Conservation (phyloP, 306 rosid species). For the Corylus heterophylla region DNA sequence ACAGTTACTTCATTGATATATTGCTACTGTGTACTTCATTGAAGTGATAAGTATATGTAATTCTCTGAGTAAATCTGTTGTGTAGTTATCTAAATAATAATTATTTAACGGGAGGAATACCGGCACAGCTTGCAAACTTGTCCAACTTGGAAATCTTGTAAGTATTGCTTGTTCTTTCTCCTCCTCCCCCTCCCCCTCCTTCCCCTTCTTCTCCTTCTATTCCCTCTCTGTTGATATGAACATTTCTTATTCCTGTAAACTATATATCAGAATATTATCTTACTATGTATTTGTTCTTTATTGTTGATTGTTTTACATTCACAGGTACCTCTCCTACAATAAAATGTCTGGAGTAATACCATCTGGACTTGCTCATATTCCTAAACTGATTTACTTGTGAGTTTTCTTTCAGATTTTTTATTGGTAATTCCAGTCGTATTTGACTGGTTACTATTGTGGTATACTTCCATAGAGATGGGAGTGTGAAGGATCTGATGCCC, state of each 20-base stretch:
- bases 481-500: background rate
- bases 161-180: constrained; percentile 27
- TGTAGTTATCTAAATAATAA: constrained; percentile 86
- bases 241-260: background rate
- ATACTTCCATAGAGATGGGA: background rate
- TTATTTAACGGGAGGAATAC: constrained; percentile 93
- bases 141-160: constrained; percentile 92
- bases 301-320: constrained; percentile 27
- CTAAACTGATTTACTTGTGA: constrained; percentile 85
- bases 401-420: constrained; percentile 38
- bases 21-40: constrained; percentile 6
- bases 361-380: constrained; percentile 76
- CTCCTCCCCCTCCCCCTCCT: background rate
- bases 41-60: constrained; percentile 1
- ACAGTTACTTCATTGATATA: background rate
- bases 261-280: background rate
- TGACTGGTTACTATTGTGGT: constrained; percentile 12
- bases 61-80: constrained; percentile 21
- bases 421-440: constrained; percentile 21
- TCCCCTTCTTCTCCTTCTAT: background rate
- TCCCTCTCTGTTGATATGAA: background rate
- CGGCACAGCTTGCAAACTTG: constrained; percentile 93
- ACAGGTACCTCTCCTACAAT: constrained; percentile 90
- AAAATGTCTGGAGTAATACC: constrained; percentile 95
- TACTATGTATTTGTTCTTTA: constrained; percentile 10